Conservation (phyloP, 495 filamentous ascomycete species). For the Penicillium crystallinum region DNA sequence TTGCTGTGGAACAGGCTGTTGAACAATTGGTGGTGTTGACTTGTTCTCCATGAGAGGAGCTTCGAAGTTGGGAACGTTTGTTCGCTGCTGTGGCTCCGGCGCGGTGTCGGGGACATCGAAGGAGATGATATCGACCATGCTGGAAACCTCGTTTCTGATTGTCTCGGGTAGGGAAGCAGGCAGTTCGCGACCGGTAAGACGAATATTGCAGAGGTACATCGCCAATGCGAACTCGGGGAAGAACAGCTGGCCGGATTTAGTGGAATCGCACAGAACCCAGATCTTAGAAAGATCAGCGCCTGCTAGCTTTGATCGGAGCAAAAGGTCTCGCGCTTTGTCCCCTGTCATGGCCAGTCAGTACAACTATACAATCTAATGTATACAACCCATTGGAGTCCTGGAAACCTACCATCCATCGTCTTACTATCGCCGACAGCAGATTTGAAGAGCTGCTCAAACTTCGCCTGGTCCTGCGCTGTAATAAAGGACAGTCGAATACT, state of each 20-base stretch:
- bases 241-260: slow-evolving; percentile 89
- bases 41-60: slow-evolving; percentile 56
- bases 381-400: neutral
- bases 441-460: slow-evolving; percentile 98
- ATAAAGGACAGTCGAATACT: slow-evolving; percentile 94
- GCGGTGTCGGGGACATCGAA: slow-evolving; percentile 83
- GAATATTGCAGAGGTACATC: slow-evolving; percentile 98
- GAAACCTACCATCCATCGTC: slow-evolving; percentile 66
- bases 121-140: slow-evolving; percentile 99
- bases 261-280: slow-evolving; percentile 96
- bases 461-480: slow-evolving; percentile 90
- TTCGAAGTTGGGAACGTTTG: slow-evolving; percentile 79
- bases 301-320: slow-evolving; percentile 80
- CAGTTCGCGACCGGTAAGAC: slow-evolving; percentile 77
- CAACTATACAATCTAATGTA: neutral
- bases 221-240: slow-evolving; percentile 98
- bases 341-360: slow-evolving; percentile 36
- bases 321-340: slow-evolving; percentile 82
- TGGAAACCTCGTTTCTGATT: slow-evolving; percentile 93
- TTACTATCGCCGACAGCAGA: slow-evolving; percentile 83
- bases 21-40: slow-evolving; percentile 63
- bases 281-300: slow-evolving; percentile 80
- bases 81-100: slow-evolving; percentile 43
- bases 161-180: slow-evolving; percentile 73
- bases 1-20: slow-evolving; percentile 80